Evolutionary conservation across 2,329 filamentous ascomycete species (phyloP), one percentile per base, ranked within the genome.

Genomic region (Paecilomyces formosus): DNA sequence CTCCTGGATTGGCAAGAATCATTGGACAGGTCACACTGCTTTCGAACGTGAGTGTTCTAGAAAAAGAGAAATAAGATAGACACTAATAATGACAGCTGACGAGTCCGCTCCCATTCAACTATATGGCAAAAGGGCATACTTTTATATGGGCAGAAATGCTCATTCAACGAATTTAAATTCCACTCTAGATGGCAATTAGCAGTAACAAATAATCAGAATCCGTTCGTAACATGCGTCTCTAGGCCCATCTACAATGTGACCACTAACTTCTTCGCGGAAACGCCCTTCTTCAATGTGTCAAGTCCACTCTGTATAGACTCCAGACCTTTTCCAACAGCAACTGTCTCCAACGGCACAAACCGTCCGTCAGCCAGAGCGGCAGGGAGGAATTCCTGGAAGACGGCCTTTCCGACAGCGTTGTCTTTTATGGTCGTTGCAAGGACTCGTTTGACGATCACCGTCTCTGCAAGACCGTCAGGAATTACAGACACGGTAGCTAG

Each of bases 321-420:
- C 4, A 45, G 39, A n/a, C 39, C 39, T 6, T 45, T 45, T 45
- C 39, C 39, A 45, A 45, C 13, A 4, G 18, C 4, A 21, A 21
- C n/a, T 18, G 39, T n/a, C 39, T 45, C 39, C 9, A 18, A 18
- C 2, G 73, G 65, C 7, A 45, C 8, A 18, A 45, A 45, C 39
- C 18, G n/a, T n/a, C 39, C 39, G 5, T 45, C 18, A n/a, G n/a
- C 39, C 3, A 45, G 15, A 18, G 39, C 39, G 15, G n/a, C 18
- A 18, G 39, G 39, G 8, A 45, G 55, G 58, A 70, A 78, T 30
- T 72, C 70, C 9, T 68, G 67, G 62, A 71, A 79, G 21, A 79
- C 28, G 3, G 26, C 22, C 26, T 54, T 28, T 1, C 68, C 66
- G 55, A 72, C 65, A 30, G 68, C 66, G 55, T 68, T 71, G 3